These are phyloP conservation scores for Anthracocystis walkeri DNA, from an alignment of 1,284 basidiomycete genomes.

Conservation along the genomic window DNA sequence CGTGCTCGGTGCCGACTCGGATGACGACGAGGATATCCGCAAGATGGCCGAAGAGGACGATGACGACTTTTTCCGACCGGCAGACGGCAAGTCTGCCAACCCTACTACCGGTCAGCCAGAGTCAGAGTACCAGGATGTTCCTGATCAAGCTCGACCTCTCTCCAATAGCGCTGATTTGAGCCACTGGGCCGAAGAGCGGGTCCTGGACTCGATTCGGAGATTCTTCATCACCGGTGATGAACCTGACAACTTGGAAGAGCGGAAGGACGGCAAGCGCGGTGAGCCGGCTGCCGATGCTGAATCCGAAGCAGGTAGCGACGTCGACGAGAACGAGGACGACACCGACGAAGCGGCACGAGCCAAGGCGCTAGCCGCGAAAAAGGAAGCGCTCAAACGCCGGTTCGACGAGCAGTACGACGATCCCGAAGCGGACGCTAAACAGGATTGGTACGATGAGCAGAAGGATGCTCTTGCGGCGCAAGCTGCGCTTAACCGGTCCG, in stretches of 20 bases:
- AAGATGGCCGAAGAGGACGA: constrained; percentile 70
- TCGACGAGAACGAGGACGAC: constrained; percentile 69
- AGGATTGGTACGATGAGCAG: constrained; percentile 73
- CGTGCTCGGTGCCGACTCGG: constrained; percentile 8
- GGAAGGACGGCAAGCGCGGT: constrained; percentile 42
- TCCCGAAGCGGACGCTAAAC: constrained; percentile 73
- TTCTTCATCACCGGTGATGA: constrained; percentile 88
- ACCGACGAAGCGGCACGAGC: constrained; percentile 72
- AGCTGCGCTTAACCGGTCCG: constrained; percentile 83
- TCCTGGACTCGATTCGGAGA: constrained; percentile 85
- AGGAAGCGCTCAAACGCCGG: constrained; percentile 89
- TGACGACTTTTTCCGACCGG: constrained; percentile 79
- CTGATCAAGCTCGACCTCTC: constrained; percentile 82
- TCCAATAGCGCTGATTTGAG: constrained; percentile 72
- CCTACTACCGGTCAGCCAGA: constrained; percentile 56
- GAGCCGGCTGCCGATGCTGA: constrained; percentile 67
- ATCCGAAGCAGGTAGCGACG: constrained; percentile 68
- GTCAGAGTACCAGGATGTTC: constrained; percentile 71
- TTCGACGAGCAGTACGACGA: constrained; percentile 98
- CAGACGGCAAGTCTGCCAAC: constrained; percentile 68
- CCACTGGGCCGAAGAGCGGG: constrained; percentile 85
- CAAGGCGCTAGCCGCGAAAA: constrained; percentile 81
- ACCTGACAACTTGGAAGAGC: constrained; percentile 48
- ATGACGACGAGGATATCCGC: constrained; percentile 37
- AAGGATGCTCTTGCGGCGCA: constrained; percentile 92